Evolutionary conservation across 306 rosid species (phyloP).

Genomic region (Carpinus fangiana): DNA sequence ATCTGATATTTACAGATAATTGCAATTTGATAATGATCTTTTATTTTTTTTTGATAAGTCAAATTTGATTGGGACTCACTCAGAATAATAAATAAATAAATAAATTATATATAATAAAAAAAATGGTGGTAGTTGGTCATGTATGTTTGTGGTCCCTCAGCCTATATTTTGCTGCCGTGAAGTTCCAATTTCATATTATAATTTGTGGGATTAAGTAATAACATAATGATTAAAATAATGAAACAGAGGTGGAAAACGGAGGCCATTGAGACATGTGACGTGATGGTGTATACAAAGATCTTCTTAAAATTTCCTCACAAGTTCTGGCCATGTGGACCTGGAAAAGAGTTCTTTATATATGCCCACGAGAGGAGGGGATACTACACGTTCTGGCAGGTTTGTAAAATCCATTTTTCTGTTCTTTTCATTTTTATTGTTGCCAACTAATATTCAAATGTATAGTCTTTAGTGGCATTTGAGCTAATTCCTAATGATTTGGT

Average conservation of each 20-base stretch:
- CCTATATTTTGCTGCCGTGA: neutral
- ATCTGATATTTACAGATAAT: neutral
- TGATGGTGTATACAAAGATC: slow-evolving; percentile 91
- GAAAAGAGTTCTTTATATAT: slow-evolving; percentile 91
- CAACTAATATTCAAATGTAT: slow-evolving; percentile 21
- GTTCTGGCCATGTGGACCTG: slow-evolving; percentile 96
- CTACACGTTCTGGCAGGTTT: slow-evolving; percentile 99
- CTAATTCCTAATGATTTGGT: no score
- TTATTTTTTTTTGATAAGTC: neutral
- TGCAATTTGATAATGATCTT: neutral
- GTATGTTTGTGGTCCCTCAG: slow-evolving; percentile 2
- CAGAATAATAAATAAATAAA: no score
- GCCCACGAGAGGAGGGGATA: slow-evolving; percentile 97
- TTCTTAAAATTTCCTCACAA: slow-evolving; percentile 84
- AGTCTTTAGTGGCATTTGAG: neutral
- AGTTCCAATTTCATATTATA: slow-evolving; percentile 1
- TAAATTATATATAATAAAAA: no score
- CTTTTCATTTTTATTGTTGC: slow-evolving; percentile 4
- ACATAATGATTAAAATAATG: slow-evolving; percentile 29
- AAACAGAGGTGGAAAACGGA: slow-evolving; percentile 90
- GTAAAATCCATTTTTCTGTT: neutral
- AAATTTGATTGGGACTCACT: neutral
- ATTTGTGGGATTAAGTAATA: slow-evolving; percentile 25
- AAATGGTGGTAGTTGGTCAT: neutral
- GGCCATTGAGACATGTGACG: slow-evolving; percentile 84